Evolutionary conservation across 1,284 basidiomycete species (phyloP).

Genomic region (Pyrrhoderma lamaoense): DNA sequence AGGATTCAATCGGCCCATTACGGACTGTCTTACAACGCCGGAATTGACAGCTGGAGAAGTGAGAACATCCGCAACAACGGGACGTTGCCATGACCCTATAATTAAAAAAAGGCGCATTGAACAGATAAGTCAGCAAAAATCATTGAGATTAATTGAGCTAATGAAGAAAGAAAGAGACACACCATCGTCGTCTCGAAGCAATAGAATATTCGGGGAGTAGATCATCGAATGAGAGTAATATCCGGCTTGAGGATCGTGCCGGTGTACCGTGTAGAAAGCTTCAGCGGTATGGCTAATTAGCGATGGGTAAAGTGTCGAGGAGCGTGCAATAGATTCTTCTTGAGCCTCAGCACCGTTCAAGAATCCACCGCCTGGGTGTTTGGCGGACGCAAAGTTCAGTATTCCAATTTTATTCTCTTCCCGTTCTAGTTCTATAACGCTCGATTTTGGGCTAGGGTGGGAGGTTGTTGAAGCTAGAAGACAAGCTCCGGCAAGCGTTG

Average conservation of each 20-base stretch:
- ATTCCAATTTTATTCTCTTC: constrained; percentile 18
- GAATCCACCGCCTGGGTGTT: constrained; percentile 23
- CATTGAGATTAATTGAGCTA: neutral
- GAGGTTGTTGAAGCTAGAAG: constrained; percentile 16
- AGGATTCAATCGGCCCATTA: constrained; percentile 27
- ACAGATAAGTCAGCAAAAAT: too few relatives aligned
- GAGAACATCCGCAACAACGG: constrained; percentile 51
- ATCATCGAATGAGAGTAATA: constrained; percentile 23
- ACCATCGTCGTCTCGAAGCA: constrained; percentile 20
- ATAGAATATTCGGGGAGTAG: constrained; percentile 21
- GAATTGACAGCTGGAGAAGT: constrained; percentile 67
- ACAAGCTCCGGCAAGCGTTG: constrained; percentile 17
- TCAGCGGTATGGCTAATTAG: constrained; percentile 18
- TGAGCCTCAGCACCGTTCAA: constrained; percentile 22
- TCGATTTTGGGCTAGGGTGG: neutral
- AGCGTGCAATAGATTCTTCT: constrained; percentile 23
- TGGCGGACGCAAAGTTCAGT: constrained; percentile 24
- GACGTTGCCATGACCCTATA: constrained; percentile 36
- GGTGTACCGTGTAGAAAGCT: constrained; percentile 21
- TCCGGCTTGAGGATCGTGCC: constrained; percentile 19
- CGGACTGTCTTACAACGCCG: constrained; percentile 41
- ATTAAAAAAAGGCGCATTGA: neutral
- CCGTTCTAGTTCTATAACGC: constrained; percentile 10
- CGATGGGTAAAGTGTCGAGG: constrained; percentile 21
- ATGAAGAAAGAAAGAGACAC: neutral